These are phyloP conservation scores for Lachnellula cervina DNA, from an alignment of 2,329 filamentous ascomycete species.

Conservation along the genomic window DNA sequence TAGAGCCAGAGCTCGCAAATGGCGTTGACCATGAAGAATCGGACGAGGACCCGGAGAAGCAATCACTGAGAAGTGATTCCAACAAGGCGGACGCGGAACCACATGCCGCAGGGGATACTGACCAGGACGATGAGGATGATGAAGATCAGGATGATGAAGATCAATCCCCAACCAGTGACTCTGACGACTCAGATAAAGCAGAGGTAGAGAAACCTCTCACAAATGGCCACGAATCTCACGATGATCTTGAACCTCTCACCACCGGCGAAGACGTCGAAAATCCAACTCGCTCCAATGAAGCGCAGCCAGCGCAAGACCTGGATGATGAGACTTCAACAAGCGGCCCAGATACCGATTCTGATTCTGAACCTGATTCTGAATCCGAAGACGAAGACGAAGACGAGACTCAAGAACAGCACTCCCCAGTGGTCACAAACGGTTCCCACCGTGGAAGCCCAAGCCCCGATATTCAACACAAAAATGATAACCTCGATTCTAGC, in stretches of 20 bases:
- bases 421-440: neutral
- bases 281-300: neutral
- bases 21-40: no score
- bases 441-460: neutral
- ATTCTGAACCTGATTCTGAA: neutral
- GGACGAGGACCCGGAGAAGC: no score
- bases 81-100: no score
- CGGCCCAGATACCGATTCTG: neutral
- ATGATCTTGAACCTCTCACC: neutral
- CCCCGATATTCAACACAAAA: neutral
- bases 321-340: neutral
- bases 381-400: neutral
- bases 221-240: neutral
- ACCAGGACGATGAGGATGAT: no score
- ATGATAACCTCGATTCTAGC: neutral
- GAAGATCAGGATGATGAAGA: no score
- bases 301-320: neutral
- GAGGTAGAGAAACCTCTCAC: neutral
- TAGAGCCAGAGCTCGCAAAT: no score
- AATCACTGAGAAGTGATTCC: no score
- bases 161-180: neutral
- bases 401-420: neutral
- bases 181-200: neutral
- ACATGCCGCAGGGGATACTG: no score
- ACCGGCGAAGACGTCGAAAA: neutral